Conservation (phyloP, 345 rosid species). For the Abelmoschus esculentus region DNA sequence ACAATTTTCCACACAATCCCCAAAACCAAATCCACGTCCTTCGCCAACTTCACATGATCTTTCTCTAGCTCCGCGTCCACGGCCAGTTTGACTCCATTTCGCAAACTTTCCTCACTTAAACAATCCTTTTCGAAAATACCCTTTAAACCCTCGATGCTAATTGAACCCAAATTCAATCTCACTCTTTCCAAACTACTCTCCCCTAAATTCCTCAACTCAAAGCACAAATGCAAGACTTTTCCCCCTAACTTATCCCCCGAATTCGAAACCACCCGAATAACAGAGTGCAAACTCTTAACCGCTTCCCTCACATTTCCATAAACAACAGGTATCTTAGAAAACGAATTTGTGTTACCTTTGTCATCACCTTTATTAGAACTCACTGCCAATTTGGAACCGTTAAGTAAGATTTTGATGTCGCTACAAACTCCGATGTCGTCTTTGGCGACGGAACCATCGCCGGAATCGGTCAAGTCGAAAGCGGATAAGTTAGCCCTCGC, state of each 20-base stretch:
- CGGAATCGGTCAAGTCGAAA: constrained; percentile 50
- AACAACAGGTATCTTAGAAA: constrained; percentile 41
- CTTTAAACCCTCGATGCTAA: constrained; percentile 28
- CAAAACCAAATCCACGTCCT: constrained; percentile 36
- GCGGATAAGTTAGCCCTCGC: constrained; percentile 37
- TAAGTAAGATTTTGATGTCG: constrained; percentile 68
- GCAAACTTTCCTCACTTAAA: constrained; percentile 20
- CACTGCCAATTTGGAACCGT: constrained; percentile 58
- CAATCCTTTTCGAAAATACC: constrained; percentile 24
- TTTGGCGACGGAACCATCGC: constrained; percentile 61
- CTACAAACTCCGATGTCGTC: constrained; percentile 58
- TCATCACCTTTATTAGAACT: constrained; percentile 7
- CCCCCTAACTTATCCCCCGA: constrained; percentile 32
- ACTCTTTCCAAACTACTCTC: constrained; percentile 43
- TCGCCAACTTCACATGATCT: constrained; percentile 44
- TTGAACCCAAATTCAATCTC: constrained; percentile 34
- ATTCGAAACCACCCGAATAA: constrained; percentile 43
- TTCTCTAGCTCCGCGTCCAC: constrained; percentile 26
- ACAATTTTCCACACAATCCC: constrained; percentile 57
- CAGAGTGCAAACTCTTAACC: constrained; percentile 48
- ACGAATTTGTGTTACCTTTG: constrained; percentile 25
- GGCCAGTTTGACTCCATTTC: constrained; percentile 24
- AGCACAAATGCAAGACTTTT: constrained; percentile 33
- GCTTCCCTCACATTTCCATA: constrained; percentile 57
- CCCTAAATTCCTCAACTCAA: constrained; percentile 39